Base-by-base conservation (phyloP, 257 asterid genomes). In the Paulownia fortunei region DNA sequence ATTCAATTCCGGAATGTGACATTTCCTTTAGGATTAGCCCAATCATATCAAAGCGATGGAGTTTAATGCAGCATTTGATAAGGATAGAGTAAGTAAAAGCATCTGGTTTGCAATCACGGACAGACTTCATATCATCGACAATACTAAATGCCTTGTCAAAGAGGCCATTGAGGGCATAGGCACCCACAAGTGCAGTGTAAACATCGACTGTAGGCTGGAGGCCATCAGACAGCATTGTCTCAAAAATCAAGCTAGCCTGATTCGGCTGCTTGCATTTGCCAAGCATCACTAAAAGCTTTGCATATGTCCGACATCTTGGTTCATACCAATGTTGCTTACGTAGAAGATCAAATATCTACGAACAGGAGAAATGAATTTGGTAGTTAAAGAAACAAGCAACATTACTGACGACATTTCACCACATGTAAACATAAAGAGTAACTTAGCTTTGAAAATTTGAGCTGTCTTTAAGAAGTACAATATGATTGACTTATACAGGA, bases 321-420 rank as follows among this genome's bases (percentile, higher is more conserved):
- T 86, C 87, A 59, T 95, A 95, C 99, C 98, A 93, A 2, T 77
- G 92, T 64, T 95, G 98, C 88, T 85, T 86, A 39, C 97, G 96
- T 21, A 95, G 92, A 82, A 95, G 98, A 62, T 82, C 82, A 26
- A 95, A 93, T 84, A 95, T 93, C 98, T 95, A 74, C 75, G 16
- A 73, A 70, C 60, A 79, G 44, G 68, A 77, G 71, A 27, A 56
- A 58, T 21, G 6, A 49, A 21, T 16, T 55, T 21, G n/a, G 36
- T 41, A 60, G 68, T 79, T 30, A 62, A 51, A 32, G 41, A 56
- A 83, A 68, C 39, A 13, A 65, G 70, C 63, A 69, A 72, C 60
- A 56, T 62, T 36, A 63, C 15, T 42, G 15, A 71, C 55, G 32
- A 56, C 30, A 44, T 37, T 56, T 65, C 74, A 42, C 44, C 59